Evolutionary conservation across 1,284 basidiomycete genomes (phyloP).

Genomic region (Ceratobasidium sp.): DNA sequence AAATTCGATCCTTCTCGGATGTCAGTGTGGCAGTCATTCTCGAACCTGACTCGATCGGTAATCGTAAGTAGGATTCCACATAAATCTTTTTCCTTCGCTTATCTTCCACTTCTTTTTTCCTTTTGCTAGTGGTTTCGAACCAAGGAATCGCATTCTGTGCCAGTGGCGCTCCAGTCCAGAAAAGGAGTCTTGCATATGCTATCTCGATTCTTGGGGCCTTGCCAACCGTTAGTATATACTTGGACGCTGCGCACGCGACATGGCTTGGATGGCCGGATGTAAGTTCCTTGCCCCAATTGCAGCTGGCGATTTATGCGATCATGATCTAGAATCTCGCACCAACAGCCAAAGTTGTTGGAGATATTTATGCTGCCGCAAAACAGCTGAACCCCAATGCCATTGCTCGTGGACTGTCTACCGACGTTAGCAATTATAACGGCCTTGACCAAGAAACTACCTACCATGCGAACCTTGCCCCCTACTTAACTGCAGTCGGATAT

Average conservation of each 20-base stretch:
- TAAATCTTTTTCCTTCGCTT: background rate
- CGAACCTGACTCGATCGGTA: slow-evolving; percentile 14
- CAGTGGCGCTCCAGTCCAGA: slow-evolving; percentile 2
- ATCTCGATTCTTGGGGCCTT: background rate
- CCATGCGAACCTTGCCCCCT: slow-evolving; percentile 1
- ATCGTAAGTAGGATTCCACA: background rate
- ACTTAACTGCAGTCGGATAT: background rate
- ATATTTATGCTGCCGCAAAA: slow-evolving; percentile 6
- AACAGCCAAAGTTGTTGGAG: slow-evolving; percentile 20
- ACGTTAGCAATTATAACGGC: slow-evolving; percentile 27
- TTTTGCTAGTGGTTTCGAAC: background rate
- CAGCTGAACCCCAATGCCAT: slow-evolving; percentile 8
- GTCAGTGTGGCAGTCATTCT: background rate
- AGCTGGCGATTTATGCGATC: too few relatives aligned
- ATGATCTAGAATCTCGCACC: slow-evolving; percentile 24
- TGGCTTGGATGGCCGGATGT: slow-evolving; percentile 21
- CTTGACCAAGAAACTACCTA: slow-evolving; percentile 9
- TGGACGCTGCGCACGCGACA: slow-evolving; percentile 22
- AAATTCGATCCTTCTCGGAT: background rate
- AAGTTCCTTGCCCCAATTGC: too few relatives aligned
- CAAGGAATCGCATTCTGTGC: slow-evolving; percentile 21
- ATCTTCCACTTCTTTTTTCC: background rate
- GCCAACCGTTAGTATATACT: slow-evolving; percentile 6
- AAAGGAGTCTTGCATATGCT: slow-evolving; percentile 5
- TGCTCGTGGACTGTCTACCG: slow-evolving; percentile 1